Base-by-base conservation (phyloP, 208 protist species). In the Leptomonas pyrrhocoris region DNA sequence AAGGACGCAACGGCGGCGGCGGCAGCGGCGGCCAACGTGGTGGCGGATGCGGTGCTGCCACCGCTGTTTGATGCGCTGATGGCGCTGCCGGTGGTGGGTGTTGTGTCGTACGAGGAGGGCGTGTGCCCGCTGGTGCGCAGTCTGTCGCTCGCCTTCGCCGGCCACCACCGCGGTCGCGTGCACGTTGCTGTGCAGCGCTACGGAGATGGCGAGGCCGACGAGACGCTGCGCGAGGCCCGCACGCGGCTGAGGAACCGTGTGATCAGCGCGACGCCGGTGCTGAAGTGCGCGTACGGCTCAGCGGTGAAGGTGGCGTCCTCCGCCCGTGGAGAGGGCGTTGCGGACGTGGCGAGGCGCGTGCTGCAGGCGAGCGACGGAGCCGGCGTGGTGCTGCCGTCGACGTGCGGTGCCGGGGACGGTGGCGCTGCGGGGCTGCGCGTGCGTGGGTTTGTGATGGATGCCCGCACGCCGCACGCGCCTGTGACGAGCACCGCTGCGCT, bases 71-170 rank as follows among this genome's bases (percentile, higher is more conserved):
- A 49, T 6, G 18, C 43, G 21, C 69, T 90, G 58, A 90, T 90
- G 84, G 49, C 46, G n/a, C 66, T 90, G 59, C 84, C 84, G 23
- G 59, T 86, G 27, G 60, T 89, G 16, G 68, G 77, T 3, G 51
- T 89, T 30, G 66, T 76, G 50, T 81, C 73, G 25, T 80, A 79
- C 64, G 68, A 45, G 63, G 77, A 83, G 67, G 70, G 68, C 27
- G 74, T 76, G 45, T 89, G 83, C 46, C 79, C 79, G 45, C 49
- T 83, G 23, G 77, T 89, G 46, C 83, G 83, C 25, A 85, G 80
- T 57, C 57, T 89, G 55, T 38, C 73, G 55, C 74, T 89, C 2
- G 79, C 64, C 34, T 77, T 89, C 28, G 71, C 71, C 23, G 77
- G 67, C 3, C 61, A 84, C 63, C 77, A 84, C 65, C 50, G 53